Conservation (phyloP, 2,329 filamentous ascomycete species). For the Chrysoporthe austroafricana region DNA sequence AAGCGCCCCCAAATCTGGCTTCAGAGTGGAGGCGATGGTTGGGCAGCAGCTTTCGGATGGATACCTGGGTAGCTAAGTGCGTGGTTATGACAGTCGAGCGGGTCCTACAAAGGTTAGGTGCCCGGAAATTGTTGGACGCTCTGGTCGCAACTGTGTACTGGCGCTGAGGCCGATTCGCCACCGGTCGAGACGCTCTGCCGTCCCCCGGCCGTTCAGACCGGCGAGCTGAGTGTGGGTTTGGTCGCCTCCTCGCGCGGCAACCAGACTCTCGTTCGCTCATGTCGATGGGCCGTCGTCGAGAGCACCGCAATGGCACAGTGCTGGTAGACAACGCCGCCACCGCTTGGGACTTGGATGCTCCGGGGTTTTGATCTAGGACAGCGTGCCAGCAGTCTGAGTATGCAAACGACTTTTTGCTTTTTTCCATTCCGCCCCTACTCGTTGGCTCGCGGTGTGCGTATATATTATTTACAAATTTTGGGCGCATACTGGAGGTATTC, state of each 20-base stretch:
- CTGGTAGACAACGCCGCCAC: neutral
- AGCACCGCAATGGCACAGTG: too few species aligned
- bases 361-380: neutral
- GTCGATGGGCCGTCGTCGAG: too few species aligned
- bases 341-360: neutral
- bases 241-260: too few species aligned
- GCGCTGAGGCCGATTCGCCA: neutral
- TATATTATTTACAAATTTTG: conserved; percentile 24
- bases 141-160: neutral
- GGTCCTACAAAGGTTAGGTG: neutral
- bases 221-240: too few species aligned
- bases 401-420: conserved; percentile 1
- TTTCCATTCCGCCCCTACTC: neutral
- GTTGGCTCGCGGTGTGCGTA: conserved; percentile 4
- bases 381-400: neutral
- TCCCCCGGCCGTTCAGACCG: too few species aligned
- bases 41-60: neutral
- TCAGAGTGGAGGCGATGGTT: neutral
- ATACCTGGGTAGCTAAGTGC: neutral
- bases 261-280: too few species aligned
- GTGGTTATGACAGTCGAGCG: neutral
- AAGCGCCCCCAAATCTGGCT: neutral
- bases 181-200: too few species aligned
- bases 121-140: neutral
- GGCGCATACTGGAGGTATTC: neutral